Evolutionary conservation across 495 filamentous ascomycete species (phyloP).

Genomic region (Hypoxylon perforatum): DNA sequence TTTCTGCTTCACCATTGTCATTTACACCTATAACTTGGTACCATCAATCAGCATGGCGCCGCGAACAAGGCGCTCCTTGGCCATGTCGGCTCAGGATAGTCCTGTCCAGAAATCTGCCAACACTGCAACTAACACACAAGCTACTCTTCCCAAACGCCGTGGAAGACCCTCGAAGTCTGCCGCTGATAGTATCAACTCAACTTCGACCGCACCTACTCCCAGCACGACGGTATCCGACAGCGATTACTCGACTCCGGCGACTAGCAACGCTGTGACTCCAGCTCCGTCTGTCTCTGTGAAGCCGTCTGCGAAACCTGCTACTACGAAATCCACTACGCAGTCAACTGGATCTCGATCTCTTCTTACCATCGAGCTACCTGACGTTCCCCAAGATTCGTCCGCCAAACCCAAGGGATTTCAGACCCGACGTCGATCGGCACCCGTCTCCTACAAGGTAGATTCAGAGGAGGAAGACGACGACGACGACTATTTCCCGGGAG

Average conservation of each 20-base stretch:
- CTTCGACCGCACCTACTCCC: constrained; percentile 54
- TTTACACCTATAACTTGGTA: no score
- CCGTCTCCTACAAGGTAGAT: constrained; percentile 12
- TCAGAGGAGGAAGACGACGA: constrained; percentile 52
- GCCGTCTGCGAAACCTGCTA: constrained; percentile 14
- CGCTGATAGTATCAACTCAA: constrained; percentile 20
- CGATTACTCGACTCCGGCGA: constrained; percentile 79
- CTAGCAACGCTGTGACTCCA: constrained; percentile 74
- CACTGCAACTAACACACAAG: neutral
- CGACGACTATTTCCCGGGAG: constrained; percentile 38
- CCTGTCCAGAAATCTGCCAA: neutral
- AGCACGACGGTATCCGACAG: constrained; percentile 61
- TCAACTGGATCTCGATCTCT: constrained; percentile 2
- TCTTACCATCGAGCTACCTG: constrained; percentile 30
- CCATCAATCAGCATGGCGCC: constrained; percentile 40
- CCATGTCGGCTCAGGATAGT: neutral
- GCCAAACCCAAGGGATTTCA: constrained; percentile 34
- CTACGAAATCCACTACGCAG: constrained; percentile 22
- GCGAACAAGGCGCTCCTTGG: constrained; percentile 26
- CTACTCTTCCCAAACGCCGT: constrained; percentile 14
- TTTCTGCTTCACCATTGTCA: no score
- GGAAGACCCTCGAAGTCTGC: constrained; percentile 14
- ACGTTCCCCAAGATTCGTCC: neutral
- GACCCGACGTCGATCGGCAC: constrained; percentile 16
- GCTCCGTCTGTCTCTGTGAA: constrained; percentile 42